Conservation (phyloP, 495 filamentous ascomycete genomes). For the Pyrenula aspistea region DNA sequence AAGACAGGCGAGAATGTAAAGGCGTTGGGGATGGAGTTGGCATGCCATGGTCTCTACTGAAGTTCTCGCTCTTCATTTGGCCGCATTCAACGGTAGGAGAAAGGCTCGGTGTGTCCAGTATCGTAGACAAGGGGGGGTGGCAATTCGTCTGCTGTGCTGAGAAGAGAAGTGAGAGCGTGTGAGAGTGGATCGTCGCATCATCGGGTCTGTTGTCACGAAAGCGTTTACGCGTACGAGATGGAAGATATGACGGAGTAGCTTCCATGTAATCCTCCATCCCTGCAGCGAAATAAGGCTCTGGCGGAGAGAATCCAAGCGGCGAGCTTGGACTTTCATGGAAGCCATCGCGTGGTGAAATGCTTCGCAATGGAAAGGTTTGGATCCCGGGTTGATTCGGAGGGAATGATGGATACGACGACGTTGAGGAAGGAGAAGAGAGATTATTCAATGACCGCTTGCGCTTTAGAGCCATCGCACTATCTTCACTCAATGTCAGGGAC, state of each 20-base stretch:
- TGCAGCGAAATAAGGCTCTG: neutral
- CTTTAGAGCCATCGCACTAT: neutral
- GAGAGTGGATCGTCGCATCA: constrained; percentile 35
- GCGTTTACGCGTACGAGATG: constrained; percentile 38
- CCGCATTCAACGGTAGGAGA: neutral
- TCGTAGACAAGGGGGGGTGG: neutral
- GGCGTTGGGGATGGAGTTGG: constrained; percentile 2
- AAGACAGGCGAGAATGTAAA: neutral
- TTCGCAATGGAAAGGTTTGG: neutral
- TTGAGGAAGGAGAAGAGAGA: neutral
- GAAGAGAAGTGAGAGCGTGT: constrained; percentile 36
- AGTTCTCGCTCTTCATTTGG: neutral
- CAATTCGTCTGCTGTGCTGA: constrained; percentile 20
- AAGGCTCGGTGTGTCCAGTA: neutral
- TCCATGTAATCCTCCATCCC: neutral
- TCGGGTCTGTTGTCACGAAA: constrained; percentile 35
- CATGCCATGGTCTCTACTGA: constrained; percentile 1
- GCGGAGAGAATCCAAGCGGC: neutral
- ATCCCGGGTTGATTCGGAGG: neutral
- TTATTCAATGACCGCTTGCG: neutral
- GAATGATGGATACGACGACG: too few relatives aligned
- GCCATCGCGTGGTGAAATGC: neutral
- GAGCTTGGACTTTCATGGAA: neutral
- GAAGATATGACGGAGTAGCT: neutral
- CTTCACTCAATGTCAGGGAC: too few relatives aligned